phyloP scores from a whole-genome alignment of 345 rosid genomes.

The Toxicodendron radicans region DNA sequence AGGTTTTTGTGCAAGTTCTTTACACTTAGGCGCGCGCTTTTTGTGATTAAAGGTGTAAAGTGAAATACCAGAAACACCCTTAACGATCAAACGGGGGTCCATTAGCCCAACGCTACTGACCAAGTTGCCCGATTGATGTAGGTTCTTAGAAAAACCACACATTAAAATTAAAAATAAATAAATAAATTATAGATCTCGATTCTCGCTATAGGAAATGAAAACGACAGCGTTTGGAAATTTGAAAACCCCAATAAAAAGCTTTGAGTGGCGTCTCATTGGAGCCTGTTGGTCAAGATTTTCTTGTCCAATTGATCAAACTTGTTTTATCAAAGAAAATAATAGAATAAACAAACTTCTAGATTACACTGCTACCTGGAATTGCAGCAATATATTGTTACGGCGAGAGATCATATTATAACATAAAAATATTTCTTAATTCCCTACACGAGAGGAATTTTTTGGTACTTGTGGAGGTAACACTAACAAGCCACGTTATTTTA shows the following conservation, averaged over 20 bases:
- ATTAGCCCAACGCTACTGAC: too few relatives aligned
- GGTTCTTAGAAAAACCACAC: background rate
- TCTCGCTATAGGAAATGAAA: background rate
- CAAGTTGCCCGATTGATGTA: background rate
- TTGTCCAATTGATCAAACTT: background rate
- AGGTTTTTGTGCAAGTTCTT: background rate
- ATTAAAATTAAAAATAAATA: too few relatives aligned
- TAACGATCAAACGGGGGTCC: background rate
- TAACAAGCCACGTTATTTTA: background rate
- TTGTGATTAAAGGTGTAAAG: background rate
- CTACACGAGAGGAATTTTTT: conserved; percentile 19
- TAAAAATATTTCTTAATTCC: background rate
- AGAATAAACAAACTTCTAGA: background rate
- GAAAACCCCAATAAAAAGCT: background rate
- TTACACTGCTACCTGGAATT: background rate
- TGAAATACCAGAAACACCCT: conserved; percentile 4
- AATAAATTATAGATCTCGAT: too few relatives aligned
- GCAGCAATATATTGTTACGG: background rate
- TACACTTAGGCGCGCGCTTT: background rate
- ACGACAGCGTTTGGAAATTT: background rate
- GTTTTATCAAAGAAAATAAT: background rate
- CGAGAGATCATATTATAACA: background rate
- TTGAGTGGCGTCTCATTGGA: background rate
- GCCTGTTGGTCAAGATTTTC: conserved; percentile 1
- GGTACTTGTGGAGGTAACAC: conserved; percentile 10